These are phyloP conservation scores for Immersiella caudata DNA, from an alignment of 495 filamentous ascomycete genomes.

Conservation along the genomic window DNA sequence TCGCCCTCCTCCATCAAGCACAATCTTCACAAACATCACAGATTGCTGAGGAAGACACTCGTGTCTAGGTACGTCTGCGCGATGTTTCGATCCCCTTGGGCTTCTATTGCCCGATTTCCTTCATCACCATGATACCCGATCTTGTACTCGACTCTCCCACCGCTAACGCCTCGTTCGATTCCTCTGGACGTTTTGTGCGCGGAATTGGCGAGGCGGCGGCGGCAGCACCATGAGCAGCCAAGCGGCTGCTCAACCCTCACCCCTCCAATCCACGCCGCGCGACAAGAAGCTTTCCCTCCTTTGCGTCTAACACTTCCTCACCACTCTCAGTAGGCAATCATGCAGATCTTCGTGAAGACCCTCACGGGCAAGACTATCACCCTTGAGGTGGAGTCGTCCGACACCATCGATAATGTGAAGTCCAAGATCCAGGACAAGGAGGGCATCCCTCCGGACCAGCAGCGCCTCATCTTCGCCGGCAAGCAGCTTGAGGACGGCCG, in stretches of 20 bases:
- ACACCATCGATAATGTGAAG: slow-evolving; percentile 99
- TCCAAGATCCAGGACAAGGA: slow-evolving; percentile 95
- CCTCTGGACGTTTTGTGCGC: slow-evolving; percentile 14
- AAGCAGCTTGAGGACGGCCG: slow-evolving; percentile 99
- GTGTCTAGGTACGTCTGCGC: slow-evolving; percentile 60
- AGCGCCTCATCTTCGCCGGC: slow-evolving; percentile 99
- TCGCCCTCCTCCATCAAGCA: slow-evolving; percentile 38
- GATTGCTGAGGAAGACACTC: slow-evolving; percentile 58
- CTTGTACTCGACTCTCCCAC: slow-evolving; percentile 14
- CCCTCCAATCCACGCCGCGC: slow-evolving; percentile 3
- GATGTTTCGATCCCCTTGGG: slow-evolving; percentile 37
- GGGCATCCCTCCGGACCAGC: slow-evolving; percentile 99
- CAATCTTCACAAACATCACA: slow-evolving; percentile 45
- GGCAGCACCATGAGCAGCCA: slow-evolving; percentile 12
- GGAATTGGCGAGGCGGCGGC: slow-evolving; percentile 3
- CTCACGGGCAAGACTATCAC: slow-evolving; percentile 99
- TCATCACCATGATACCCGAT: slow-evolving; percentile 13
- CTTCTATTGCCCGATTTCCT: slow-evolving; percentile 20
- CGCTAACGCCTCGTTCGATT: slow-evolving; percentile 7
- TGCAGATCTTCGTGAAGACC: slow-evolving; percentile 99
- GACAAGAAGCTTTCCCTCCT: slow-evolving; percentile 20
- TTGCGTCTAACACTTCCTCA: slow-evolving; percentile 38
- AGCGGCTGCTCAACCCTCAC: slow-evolving; percentile 10
- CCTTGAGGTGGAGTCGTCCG: slow-evolving; percentile 99
- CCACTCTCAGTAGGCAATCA: slow-evolving; percentile 60